Evolutionary conservation across 1,284 basidiomycete species (phyloP), one percentile per base, ranked within the genome.

Genomic region (Ustanciosporium gigantosporum): DNA sequence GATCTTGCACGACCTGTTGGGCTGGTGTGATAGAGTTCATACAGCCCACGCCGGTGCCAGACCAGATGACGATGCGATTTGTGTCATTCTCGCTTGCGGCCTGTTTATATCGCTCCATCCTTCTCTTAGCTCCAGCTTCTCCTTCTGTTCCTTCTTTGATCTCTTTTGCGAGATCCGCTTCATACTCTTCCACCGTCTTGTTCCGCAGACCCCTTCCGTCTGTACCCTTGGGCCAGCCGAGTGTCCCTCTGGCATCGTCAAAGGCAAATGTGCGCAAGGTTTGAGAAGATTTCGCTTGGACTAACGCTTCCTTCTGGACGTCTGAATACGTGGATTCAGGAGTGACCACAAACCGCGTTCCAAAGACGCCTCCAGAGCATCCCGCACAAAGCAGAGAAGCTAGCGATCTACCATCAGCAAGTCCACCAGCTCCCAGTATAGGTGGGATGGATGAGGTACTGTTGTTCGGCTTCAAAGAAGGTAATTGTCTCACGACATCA

Each of bases 281-380:
- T 29, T 61, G 47, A n/a, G 49, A 40, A 23, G 46, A 34, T 9
- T 46, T 43, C 0, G 68, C 64, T 14, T 46, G 31, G 27, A 68
- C 45, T 20, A 77, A 46, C 19, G 53, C 41, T 25, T 70, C 46
- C 41, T 77, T 77, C 38, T 75, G 72, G 29, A 44, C 39, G n/a
- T 53, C 47, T 13, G 53, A 53, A 37, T 74, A 77, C 2, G 40
- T 47, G 15, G 73, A 52, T 35, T 77, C 72, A 3, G 62, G 72
- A 13, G 75, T 73, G 6, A 74, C 44, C 14, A 77, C 55, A 37
- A 75, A 70, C 17, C 74, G 61, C 7, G 75, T 77, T 15, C 75
- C 75, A 9, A 66, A 65, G 8, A 73, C 73, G 1, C 46, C 70
- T 20, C 73, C 75, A n/a, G 65, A 58, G 17, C 73, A 74, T 15